These are phyloP conservation scores for Fennellomyces sp. DNA, from an alignment of 371 early-diverging fungal genomes.

Conservation along the genomic window DNA sequence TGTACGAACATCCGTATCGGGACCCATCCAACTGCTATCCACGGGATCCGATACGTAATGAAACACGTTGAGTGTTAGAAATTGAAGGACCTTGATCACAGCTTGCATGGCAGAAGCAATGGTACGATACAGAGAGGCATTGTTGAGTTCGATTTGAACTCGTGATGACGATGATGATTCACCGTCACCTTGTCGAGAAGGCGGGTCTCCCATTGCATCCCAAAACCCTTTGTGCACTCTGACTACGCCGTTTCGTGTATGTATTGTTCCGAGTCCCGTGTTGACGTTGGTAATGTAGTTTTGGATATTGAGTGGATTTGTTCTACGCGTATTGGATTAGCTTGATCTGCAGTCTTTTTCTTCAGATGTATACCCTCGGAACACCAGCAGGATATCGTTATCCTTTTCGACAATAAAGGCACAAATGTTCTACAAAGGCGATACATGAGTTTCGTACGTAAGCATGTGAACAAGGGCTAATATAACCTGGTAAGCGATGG, in stretches of 20 bases:
- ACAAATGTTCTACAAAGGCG: conserved; percentile 45
- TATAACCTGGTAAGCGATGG: conserved; percentile 62
- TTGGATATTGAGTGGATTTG: conserved; percentile 64
- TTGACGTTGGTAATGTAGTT: conserved; percentile 59
- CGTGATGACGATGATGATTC: background rate
- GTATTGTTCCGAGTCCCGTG: conserved; percentile 34
- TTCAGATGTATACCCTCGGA: conserved; percentile 38
- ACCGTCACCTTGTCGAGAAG: background rate
- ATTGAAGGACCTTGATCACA: conserved; percentile 21
- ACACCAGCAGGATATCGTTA: conserved; percentile 55
- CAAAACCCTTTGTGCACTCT: conserved; percentile 60
- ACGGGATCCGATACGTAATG: conserved; percentile 48
- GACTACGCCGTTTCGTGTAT: conserved; percentile 36
- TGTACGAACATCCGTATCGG: conserved; percentile 23
- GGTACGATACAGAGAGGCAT: conserved; percentile 30
- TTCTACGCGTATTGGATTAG: conserved; percentile 9
- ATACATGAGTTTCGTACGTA: too few species aligned
- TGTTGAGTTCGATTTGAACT: conserved; percentile 32
- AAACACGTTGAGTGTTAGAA: conserved; percentile 31
- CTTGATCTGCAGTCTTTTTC: too few species aligned
- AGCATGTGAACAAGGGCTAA: too few species aligned
- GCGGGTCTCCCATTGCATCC: conserved; percentile 51
- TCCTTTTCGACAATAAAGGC: conserved; percentile 57
- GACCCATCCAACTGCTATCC: conserved; percentile 42
- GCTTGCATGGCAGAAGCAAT: conserved; percentile 34